A percentile compares a stretch with the other conserved stretches of the same genome.
Evolutionary conservation across 805 yeast genomes (phyloP).

Genomic region (Pichia occidentalis): DNA sequence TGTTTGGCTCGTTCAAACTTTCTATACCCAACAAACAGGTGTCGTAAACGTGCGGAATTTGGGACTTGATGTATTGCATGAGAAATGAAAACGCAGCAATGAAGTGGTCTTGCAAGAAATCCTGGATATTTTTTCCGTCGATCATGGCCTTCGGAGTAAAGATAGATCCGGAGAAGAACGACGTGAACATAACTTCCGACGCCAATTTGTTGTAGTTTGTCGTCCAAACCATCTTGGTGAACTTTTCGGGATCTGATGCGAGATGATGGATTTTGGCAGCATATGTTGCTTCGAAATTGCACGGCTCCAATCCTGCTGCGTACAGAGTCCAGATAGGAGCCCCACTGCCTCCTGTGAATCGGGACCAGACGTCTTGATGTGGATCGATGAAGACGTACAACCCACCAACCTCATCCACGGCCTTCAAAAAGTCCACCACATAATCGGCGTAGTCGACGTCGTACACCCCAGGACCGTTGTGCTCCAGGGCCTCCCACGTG

Average conservation of each 20-base stretch:
- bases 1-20: constrained; percentile 77
- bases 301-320: constrained; percentile 82
- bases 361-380: constrained; percentile 93
- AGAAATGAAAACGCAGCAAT: constrained; percentile 46
- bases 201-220: constrained; percentile 78
- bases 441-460: constrained; percentile 72
- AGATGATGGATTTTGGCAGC: constrained; percentile 75
- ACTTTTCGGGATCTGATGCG: constrained; percentile 38
- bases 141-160: constrained; percentile 73
- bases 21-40: constrained; percentile 69
- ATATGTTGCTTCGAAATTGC: constrained; percentile 59
- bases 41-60: constrained; percentile 41
- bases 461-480: constrained; percentile 75
- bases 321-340: constrained; percentile 92
- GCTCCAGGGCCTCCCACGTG: constrained; percentile 93
- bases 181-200: constrained; percentile 72
- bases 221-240: constrained; percentile 89
- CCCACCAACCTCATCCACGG: constrained; percentile 59
- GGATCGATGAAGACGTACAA: constrained; percentile 77
- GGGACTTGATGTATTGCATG: constrained; percentile 33
- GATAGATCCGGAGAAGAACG: constrained; percentile 71
- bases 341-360: constrained; percentile 85
- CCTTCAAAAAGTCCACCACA: constrained; percentile 53
- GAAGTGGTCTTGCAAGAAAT: constrained; percentile 62
- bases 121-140: constrained; percentile 71